Percentiles rank a stretch among this genome's conserved stretches.
phyloP scores from a whole-genome alignment of 129 eudicot genomes.

The Artemisia annua region DNA sequence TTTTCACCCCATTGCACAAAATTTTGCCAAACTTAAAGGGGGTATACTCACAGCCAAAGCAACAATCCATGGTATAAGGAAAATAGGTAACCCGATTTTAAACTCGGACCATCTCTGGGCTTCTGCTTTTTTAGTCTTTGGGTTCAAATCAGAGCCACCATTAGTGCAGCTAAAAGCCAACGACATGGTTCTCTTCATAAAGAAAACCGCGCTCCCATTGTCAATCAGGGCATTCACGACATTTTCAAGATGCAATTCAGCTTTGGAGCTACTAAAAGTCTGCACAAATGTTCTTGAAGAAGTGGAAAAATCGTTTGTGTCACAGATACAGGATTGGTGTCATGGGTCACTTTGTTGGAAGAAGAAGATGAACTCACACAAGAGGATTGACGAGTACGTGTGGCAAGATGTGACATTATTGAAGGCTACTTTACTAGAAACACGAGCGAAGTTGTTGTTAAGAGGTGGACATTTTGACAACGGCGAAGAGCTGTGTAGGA shows the following conservation, averaged over 20 bases:
- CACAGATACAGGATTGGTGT: constrained; percentile 86
- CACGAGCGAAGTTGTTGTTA: constrained; percentile 73
- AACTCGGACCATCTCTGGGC: constrained; percentile 88
- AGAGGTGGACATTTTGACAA: constrained; percentile 85
- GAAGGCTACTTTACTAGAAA: constrained; percentile 82
- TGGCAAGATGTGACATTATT: constrained; percentile 91
- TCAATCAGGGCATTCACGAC: constrained; percentile 70
- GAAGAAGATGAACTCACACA: constrained; percentile 53
- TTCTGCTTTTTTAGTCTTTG: constrained; percentile 77
- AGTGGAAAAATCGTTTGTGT: constrained; percentile 77
- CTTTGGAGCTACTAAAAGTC: constrained; percentile 78
- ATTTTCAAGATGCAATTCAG: constrained; percentile 80
- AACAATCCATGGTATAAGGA: constrained; percentile 61
- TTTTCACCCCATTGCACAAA: constrained; percentile 73
- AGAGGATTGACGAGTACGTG: constrained; percentile 74
- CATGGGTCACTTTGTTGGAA: constrained; percentile 92
- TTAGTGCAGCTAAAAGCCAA: constrained; percentile 69
- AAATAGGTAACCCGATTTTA: constrained; percentile 47
- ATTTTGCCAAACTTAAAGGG: constrained; percentile 53
- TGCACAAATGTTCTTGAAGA: constrained; percentile 93
- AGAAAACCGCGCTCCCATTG: constrained; percentile 68
- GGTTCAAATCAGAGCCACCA: constrained; percentile 93
- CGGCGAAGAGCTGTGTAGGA: constrained; percentile 85
- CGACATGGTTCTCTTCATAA: constrained; percentile 82
- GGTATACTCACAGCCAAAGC: constrained; percentile 61